A percentile compares a stretch with the other conserved stretches of the same genome.
Evolutionary conservation across 108 stramenopile species (phyloP).

Genomic region (Cyclotella baltica): DNA sequence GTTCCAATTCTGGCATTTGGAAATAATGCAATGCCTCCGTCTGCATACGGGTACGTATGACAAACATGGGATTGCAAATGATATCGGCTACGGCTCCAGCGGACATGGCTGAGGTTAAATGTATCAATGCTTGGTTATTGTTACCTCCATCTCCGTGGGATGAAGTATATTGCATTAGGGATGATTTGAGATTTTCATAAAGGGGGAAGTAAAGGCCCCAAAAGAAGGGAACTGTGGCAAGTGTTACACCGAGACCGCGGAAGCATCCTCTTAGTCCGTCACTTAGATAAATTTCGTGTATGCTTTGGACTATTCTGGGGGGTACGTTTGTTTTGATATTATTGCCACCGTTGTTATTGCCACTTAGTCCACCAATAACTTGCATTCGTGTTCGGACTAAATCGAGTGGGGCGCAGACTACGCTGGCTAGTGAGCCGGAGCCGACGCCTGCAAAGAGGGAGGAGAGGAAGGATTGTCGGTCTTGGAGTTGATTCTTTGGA

Average conservation of each 20-base stretch:
- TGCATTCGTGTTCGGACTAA: constrained; percentile 87
- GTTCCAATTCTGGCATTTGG: constrained; percentile 36
- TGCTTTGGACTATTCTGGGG: constrained; percentile 41
- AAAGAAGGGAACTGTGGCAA: constrained; percentile 89
- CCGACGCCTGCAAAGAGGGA: constrained; percentile 85
- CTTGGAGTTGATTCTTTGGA: constrained; percentile 1
- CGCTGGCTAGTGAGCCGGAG: constrained; percentile 74
- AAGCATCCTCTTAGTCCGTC: constrained; percentile 88
- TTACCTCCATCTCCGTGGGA: constrained; percentile 38
- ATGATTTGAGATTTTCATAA: constrained; percentile 59
- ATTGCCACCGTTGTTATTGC: neutral
- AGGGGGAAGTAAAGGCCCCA: constrained; percentile 89
- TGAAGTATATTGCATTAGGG: constrained; percentile 27
- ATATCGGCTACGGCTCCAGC: constrained; percentile 90
- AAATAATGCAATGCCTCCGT: constrained; percentile 87
- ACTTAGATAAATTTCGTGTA: constrained; percentile 64
- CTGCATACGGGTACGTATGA: constrained; percentile 89
- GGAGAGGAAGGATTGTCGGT: constrained; percentile 49
- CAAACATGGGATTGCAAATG: constrained; percentile 93
- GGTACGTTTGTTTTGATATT: no score
- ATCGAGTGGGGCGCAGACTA: constrained; percentile 92
- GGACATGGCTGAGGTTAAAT: constrained; percentile 75
- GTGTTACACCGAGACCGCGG: constrained; percentile 88
- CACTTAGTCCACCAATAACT: constrained; percentile 73
- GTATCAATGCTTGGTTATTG: constrained; percentile 68